Conservation (phyloP, 2,329 filamentous ascomycete species). For the Aureobasidium subglaciale region DNA sequence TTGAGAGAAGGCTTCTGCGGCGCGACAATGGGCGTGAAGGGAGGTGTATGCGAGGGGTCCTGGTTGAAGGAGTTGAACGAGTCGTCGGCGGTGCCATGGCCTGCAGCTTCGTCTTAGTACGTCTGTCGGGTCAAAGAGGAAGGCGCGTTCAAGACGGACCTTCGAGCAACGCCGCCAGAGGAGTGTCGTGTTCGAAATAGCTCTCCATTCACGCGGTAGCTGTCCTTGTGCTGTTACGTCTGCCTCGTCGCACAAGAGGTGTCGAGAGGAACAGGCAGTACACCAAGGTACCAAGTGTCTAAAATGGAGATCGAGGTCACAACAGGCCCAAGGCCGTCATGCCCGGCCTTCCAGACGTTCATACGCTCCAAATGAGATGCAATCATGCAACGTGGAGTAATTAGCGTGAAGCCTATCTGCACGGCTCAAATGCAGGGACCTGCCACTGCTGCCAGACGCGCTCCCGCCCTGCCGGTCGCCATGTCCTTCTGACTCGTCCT, state of each 20-base stretch:
- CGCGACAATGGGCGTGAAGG: slow-evolving; percentile 47
- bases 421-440: slow-evolving; percentile 7
- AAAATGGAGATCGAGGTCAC: background rate
- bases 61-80: slow-evolving; percentile 16
- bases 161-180: slow-evolving; percentile 82
- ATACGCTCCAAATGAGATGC: slow-evolving; percentile 7
- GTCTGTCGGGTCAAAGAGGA: background rate
- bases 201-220: slow-evolving; percentile 62
- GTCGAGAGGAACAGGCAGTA: background rate
- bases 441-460: background rate
- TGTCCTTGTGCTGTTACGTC: background rate
- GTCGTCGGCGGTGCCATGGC: slow-evolving; percentile 26
- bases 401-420: background rate
- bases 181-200: slow-evolving; percentile 77
- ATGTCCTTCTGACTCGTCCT: background rate
- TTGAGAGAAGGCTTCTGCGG: slow-evolving; percentile 40
- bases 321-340: slow-evolving; percentile 2
- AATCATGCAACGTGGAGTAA: slow-evolving; percentile 11
- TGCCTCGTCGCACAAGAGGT: background rate
- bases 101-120: slow-evolving; percentile 19
- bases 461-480: background rate
- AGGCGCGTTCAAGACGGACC: slow-evolving; percentile 43
- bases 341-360: slow-evolving; percentile 1
- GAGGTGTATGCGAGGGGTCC: slow-evolving; percentile 18
- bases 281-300: background rate